Evolutionary conservation across 371 early-diverging fungal genomes (phyloP).

Genomic region (Lichtheimia ramosa): DNA sequence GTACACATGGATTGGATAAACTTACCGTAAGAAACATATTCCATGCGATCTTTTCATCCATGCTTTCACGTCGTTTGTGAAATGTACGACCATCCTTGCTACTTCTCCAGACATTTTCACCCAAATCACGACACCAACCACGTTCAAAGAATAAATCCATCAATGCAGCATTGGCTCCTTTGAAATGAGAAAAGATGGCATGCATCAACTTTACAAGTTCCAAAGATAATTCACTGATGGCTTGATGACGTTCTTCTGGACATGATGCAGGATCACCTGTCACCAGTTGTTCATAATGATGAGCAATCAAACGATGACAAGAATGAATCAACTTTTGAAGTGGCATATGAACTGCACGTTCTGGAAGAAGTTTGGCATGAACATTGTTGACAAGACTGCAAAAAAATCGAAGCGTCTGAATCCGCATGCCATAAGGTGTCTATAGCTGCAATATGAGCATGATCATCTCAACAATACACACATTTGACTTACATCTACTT

Average conservation of each 20-base stretch:
- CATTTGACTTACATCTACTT: slow-evolving; percentile 52
- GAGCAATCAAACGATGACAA: slow-evolving; percentile 47
- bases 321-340: slow-evolving; percentile 51
- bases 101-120: slow-evolving; percentile 52
- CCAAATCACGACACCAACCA: slow-evolving; percentile 53
- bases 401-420: slow-evolving; percentile 50
- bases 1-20: not conserved
- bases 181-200: slow-evolving; percentile 52
- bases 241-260: slow-evolving; percentile 46
- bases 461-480: not conserved
- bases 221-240: slow-evolving; percentile 44
- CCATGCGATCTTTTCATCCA: slow-evolving; percentile 52
- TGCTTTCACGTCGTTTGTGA: slow-evolving; percentile 41
- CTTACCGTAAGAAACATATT: slow-evolving; percentile 46
- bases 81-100: slow-evolving; percentile 44
- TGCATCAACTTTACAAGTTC: slow-evolving; percentile 55
- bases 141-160: slow-evolving; percentile 56
- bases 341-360: slow-evolving; percentile 55
- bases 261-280: slow-evolving; percentile 31
- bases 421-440: slow-evolving; percentile 57
- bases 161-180: slow-evolving; percentile 50
- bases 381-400: slow-evolving; percentile 50
- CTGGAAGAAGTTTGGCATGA: slow-evolving; percentile 51
- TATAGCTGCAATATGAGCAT: slow-evolving; percentile 8
- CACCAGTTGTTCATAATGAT: slow-evolving; percentile 46